phyloP scores from a whole-genome alignment of 805 yeast species.

The Candida pseudoglaebosa region DNA sequence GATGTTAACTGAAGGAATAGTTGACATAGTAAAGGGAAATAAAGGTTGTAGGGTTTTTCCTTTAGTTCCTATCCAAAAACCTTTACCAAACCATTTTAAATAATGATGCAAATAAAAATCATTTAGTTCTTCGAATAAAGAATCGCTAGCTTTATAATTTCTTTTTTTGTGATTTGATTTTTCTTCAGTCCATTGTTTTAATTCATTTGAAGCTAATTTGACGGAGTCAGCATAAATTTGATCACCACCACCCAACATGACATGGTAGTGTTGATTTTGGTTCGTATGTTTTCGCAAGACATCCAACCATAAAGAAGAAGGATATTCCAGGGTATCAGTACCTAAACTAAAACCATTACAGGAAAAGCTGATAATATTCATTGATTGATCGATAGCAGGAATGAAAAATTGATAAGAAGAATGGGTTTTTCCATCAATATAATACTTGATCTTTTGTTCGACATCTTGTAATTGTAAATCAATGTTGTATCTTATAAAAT shows the following conservation, averaged over 20 bases:
- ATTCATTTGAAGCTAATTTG: slow-evolving; percentile 50
- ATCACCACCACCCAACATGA: slow-evolving; percentile 97
- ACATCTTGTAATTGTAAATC: slow-evolving; percentile 41
- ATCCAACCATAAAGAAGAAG: slow-evolving; percentile 83
- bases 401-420: slow-evolving; percentile 57
- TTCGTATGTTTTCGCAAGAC: slow-evolving; percentile 60
- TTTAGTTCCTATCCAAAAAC: slow-evolving; percentile 70
- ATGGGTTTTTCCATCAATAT: slow-evolving; percentile 42
- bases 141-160: slow-evolving; percentile 37
- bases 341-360: slow-evolving; percentile 87
- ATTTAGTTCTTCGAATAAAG: slow-evolving; percentile 52
- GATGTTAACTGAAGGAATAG: slow-evolving; percentile 81
- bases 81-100: slow-evolving; percentile 85
- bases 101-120: slow-evolving; percentile 71
- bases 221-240: slow-evolving; percentile 88
- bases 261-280: slow-evolving; percentile 63
- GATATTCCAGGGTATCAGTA: slow-evolving; percentile 62
- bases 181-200: slow-evolving; percentile 61
- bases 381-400: slow-evolving; percentile 60
- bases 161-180: slow-evolving; percentile 45
- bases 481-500: slow-evolving; percentile 66
- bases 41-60: slow-evolving; percentile 65
- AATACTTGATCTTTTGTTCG: slow-evolving; percentile 65
- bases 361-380: slow-evolving; percentile 80
- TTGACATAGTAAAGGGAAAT: slow-evolving; percentile 72